A percentile compares a stretch with the other conserved stretches of the same genome.
These are phyloP conservation scores for Penicillium simplicissimum DNA, from an alignment of 495 filamentous ascomycete genomes.

Conservation along the genomic window DNA sequence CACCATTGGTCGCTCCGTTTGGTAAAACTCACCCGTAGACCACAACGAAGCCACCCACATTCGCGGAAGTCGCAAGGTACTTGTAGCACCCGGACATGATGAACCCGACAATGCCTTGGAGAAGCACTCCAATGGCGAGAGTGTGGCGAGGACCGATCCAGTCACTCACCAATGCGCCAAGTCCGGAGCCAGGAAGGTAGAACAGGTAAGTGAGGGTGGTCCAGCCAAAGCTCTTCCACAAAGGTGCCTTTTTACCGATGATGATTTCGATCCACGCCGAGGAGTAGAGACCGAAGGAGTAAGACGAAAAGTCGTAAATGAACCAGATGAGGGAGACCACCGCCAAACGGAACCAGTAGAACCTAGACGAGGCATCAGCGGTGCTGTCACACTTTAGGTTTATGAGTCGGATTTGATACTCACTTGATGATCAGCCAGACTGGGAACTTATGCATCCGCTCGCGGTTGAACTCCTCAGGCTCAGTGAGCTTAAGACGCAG, in stretches of 20 bases:
- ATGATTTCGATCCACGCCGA: conserved; percentile 69
- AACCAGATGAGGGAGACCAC: conserved; percentile 86
- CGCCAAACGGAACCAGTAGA: conserved; percentile 53
- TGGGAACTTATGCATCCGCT: conserved; percentile 56
- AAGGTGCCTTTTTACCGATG: conserved; percentile 50
- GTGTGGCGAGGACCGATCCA: conserved; percentile 72
- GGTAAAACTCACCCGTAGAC: conserved; percentile 56
- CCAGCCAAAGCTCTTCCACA: conserved; percentile 83
- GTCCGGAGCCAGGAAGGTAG: conserved; percentile 78
- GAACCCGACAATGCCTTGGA: conserved; percentile 79
- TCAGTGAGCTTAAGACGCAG: conserved; percentile 76
- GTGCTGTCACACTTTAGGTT: neutral
- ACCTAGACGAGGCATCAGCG: conserved; percentile 29
- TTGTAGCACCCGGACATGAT: conserved; percentile 80
- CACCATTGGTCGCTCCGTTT: neutral
- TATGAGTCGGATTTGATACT: conserved; percentile 9
- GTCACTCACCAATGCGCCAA: conserved; percentile 75
- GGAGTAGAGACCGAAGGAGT: conserved; percentile 79
- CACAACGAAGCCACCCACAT: conserved; percentile 76
- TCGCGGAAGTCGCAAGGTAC: conserved; percentile 56
- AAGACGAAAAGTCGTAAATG: conserved; percentile 83
- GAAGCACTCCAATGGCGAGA: conserved; percentile 62
- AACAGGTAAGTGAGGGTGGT: conserved; percentile 82
- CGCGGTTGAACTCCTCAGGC: conserved; percentile 75
- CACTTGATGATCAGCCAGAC: conserved; percentile 52